A percentile compares a stretch with the other conserved stretches of the same genome.
These are phyloP conservation scores for Cladosporium austrohemisphaericum DNA, from an alignment of 2,329 filamentous ascomycete species.

Conservation along the genomic window DNA sequence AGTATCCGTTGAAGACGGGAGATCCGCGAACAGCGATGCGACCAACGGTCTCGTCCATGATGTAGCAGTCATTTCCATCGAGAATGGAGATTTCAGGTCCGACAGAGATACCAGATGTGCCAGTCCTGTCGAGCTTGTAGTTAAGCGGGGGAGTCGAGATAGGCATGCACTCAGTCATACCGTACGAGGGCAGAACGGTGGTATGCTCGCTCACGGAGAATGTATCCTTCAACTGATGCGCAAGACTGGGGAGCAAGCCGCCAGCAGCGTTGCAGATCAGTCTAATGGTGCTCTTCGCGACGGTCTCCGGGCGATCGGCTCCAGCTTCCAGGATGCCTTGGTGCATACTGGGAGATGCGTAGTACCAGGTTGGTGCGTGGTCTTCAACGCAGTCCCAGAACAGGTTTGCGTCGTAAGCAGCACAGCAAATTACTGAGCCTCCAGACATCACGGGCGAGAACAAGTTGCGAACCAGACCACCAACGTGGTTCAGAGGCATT, in stretches of 20 bases:
- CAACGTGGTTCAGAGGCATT: slow-evolving; percentile 56
- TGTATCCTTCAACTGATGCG: slow-evolving; percentile 46
- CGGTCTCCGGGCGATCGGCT: slow-evolving; percentile 37
- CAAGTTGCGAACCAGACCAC: slow-evolving; percentile 53
- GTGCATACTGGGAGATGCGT: slow-evolving; percentile 57
- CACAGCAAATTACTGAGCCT: slow-evolving; percentile 53
- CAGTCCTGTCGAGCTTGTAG: slow-evolving; percentile 50
- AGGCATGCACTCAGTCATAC: slow-evolving; percentile 60
- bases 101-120: slow-evolving; percentile 51
- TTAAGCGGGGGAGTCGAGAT: slow-evolving; percentile 54
- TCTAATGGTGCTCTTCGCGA: slow-evolving; percentile 45
- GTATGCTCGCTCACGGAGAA: slow-evolving; percentile 36
- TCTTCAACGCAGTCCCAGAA: slow-evolving; percentile 55
- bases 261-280: slow-evolving; percentile 57
- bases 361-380: slow-evolving; percentile 54
- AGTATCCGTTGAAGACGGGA: slow-evolving; percentile 51
- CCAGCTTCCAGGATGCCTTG: slow-evolving; percentile 51
- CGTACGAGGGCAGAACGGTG: slow-evolving; percentile 54
- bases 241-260: slow-evolving; percentile 51
- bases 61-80: slow-evolving; percentile 37
- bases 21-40: slow-evolving; percentile 47
- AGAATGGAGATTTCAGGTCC: slow-evolving; percentile 53
- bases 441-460: slow-evolving; percentile 54
- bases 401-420: slow-evolving; percentile 52
- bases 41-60: slow-evolving; percentile 37